phyloP scores from a whole-genome alignment of 2,329 filamentous ascomycete species.

The Ceratocystis destructans region DNA sequence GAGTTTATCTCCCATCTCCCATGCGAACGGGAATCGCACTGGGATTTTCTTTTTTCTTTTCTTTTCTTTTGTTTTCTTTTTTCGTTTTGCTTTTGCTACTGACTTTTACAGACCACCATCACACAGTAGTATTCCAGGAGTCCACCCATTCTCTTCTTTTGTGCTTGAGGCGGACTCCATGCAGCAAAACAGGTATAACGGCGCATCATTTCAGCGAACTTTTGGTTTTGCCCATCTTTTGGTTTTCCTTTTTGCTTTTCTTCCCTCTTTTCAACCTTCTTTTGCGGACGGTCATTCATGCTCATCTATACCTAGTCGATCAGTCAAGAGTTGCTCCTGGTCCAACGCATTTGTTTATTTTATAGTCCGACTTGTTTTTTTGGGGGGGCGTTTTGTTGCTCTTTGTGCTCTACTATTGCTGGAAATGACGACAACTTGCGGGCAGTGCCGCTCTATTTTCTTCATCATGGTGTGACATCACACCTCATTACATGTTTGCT shows the following conservation, averaged over 20 bases:
- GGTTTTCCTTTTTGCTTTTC: background rate
- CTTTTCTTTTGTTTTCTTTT: background rate
- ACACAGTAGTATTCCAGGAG: background rate
- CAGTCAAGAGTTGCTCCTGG: background rate
- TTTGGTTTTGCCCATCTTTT: background rate
- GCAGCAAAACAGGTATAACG: background rate
- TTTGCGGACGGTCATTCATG: background rate
- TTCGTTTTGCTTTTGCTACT: constrained; percentile 1
- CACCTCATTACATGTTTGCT: no score
- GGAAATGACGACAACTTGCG: no score
- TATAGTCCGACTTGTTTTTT: background rate
- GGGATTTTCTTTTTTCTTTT: background rate
- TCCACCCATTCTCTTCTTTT: background rate
- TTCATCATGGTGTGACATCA: background rate
- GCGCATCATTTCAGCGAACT: constrained; percentile 5
- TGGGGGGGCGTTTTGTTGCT: no score
- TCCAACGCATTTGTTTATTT: background rate
- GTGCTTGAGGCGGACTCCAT: background rate
- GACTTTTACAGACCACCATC: background rate
- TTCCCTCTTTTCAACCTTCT: background rate
- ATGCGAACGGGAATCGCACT: background rate
- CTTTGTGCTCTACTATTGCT: no score
- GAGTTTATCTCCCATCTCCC: background rate
- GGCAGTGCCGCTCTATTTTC: background rate
- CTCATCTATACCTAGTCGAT: constrained; percentile 4